Percentiles rank a stretch among this genome's conserved stretches.
Conservation (phyloP, 2,329 filamentous ascomycete genomes). For the Aphanocladium album region DNA sequence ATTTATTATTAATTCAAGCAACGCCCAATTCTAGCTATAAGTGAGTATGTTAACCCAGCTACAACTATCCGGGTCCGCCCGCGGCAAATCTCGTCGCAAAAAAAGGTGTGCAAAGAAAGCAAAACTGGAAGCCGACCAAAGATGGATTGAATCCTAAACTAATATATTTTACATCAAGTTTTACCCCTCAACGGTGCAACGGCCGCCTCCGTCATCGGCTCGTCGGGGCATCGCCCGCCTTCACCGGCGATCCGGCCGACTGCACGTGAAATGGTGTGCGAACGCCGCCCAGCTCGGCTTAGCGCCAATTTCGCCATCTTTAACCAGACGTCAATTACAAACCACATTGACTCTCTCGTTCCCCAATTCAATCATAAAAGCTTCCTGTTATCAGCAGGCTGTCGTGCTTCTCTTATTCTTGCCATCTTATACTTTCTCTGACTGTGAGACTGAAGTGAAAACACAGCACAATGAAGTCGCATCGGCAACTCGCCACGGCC, state of each 20-base stretch:
- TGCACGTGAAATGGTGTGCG: constrained; percentile 24
- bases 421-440: background rate
- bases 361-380: background rate
- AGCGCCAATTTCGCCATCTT: constrained; percentile 4
- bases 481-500: constrained; percentile 11
- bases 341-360: background rate
- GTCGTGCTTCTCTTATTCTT: background rate
- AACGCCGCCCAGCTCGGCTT: constrained; percentile 14
- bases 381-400: background rate
- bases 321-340: constrained; percentile 8
- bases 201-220: constrained; percentile 10
- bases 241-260: constrained; percentile 5
- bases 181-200: background rate
- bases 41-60: too few relatives aligned
- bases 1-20: too few relatives aligned
- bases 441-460: background rate
- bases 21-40: too few relatives aligned
- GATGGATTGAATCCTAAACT: too few relatives aligned
- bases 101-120: too few relatives aligned
- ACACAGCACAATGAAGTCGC: constrained; percentile 9
- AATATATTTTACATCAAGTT: background rate
- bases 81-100: too few relatives aligned
- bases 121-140: too few relatives aligned
- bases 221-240: constrained; percentile 8
- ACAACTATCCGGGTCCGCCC: too few relatives aligned